Conservation (phyloP, 2,329 filamentous ascomycete genomes). For the Pseudogymnoascus sp. region DNA sequence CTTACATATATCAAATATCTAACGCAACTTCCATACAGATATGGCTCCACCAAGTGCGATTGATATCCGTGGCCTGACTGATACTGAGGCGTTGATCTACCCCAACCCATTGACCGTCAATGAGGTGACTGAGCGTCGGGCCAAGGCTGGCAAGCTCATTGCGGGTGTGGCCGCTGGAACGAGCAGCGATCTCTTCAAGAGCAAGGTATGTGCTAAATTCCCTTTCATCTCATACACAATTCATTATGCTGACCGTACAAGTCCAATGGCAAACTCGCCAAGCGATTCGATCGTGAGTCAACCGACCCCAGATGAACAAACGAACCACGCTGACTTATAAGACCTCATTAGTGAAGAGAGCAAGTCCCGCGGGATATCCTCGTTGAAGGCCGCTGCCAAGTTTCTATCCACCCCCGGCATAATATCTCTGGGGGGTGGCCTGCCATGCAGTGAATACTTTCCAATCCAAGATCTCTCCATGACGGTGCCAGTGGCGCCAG, state of each 20-base stretch:
- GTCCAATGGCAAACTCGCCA: slow-evolving; percentile 62
- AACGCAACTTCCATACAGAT: background rate
- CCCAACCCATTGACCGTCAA: slow-evolving; percentile 51
- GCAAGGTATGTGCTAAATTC: slow-evolving; percentile 45
- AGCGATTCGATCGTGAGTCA: slow-evolving; percentile 74
- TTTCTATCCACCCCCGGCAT: slow-evolving; percentile 73
- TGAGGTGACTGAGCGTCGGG: slow-evolving; percentile 61
- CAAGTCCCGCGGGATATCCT: slow-evolving; percentile 54
- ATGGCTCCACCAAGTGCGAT: slow-evolving; percentile 20
- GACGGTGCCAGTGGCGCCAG: slow-evolving; percentile 62
- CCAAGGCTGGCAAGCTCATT: slow-evolving; percentile 64
- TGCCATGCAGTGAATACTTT: slow-evolving; percentile 86
- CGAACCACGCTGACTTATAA: slow-evolving; percentile 18
- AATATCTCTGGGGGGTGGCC: slow-evolving; percentile 86
- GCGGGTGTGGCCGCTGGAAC: slow-evolving; percentile 71
- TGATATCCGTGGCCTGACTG: slow-evolving; percentile 35
- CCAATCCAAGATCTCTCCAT: slow-evolving; percentile 76
- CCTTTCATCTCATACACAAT: slow-evolving; percentile 15
- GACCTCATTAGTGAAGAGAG: slow-evolving; percentile 58
- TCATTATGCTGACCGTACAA: slow-evolving; percentile 32
- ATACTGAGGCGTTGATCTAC: slow-evolving; percentile 34
- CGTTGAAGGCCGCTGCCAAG: slow-evolving; percentile 76
- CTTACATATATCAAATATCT: background rate
- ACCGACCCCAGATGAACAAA: background rate
- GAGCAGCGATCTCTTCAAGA: slow-evolving; percentile 79